Evolutionary conservation across 306 rosid genomes (phyloP), one percentile per base, ranked within the genome.

Genomic region (Malus domestica): DNA sequence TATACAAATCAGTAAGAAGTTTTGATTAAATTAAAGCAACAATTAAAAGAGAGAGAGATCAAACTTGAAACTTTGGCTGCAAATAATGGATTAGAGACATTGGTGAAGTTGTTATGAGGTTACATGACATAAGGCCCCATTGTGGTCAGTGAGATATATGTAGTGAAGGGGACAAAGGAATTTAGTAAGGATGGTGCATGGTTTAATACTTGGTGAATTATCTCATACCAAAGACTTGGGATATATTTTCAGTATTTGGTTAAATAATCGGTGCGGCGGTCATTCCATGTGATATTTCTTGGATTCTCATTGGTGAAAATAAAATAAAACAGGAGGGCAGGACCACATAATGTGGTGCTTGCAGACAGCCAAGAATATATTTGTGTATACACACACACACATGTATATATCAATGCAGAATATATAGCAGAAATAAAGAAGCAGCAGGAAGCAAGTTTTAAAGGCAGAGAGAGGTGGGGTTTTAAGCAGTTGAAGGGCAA

Each of bases 401-500:
- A 27, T 27, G n/a, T n/a, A 27, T 27, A 13, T 58, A 8, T 58
- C 15, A 22, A 58, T 22, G 14, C 29, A 58, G 29, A 58, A 4
- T 58, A 4, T 58, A 58, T 46, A 14, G 54, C 19, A 46, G 16
- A 46, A 46, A 46, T 46, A 46, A 46, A 46, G 54, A 46, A 46
- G 19, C 15, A 14, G 18, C 18, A 12, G 6, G 16, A 45, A 67
- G 44, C 13, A 67, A 38, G 8, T 15, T 25, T 38, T 9, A 1
- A 25, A 15, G 33, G 52, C 52, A 46, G 2, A 46, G 27, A 45
- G 29, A 14, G 65, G 72, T 68, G 38, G 3, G 51, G 14, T 68
- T 19, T 6, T n/a, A 67, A 64, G 78, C 58, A 18, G 30, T 84
- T 81, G 84, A 71, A 79, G 60, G 63, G 69, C 71, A 74, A 15